Base-by-base conservation (phyloP, 2,329 filamentous ascomycete genomes). In the Venturia nashicola region DNA sequence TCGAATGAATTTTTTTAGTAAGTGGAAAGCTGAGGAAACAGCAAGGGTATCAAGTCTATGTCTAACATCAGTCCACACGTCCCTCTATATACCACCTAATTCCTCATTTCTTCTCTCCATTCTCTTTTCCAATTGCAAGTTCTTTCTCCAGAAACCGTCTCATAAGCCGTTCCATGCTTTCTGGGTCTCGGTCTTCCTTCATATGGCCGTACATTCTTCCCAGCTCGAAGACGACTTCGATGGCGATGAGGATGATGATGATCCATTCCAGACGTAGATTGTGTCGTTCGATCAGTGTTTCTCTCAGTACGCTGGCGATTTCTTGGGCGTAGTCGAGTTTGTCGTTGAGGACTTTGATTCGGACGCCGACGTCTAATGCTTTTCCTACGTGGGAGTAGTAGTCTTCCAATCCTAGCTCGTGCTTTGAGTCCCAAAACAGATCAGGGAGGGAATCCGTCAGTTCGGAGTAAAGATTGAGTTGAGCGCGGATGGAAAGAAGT, bases 241-340 rank as follows among this genome's bases (percentile, higher is more conserved):
- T 88, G 1, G 90, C 86, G 72, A 99, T 99, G 63, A 99, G 82
- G 2, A 90, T 80, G 70, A 99, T 97, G 73, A 99, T 97, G 70
- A 95, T 95, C 88, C 90, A 93, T 77, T 97, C 94, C 12, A 99
- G 80, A 64, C 90, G 82, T 39, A 92, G 85, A 18, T 90, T 89
- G 72, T 97, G 91, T 73, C 90, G 91, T 79, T 97, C 92, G 72
- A 89, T 95, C 64, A 95, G 81, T 72, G 92, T 86, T 74, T 97
- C 91, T 65, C 94, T 82, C 66, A 97, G 77, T 18, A 97, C 92
- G 62, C 82, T 90, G 7, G 94, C 91, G 73, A 97, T 97, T 74
- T 97, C 93, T 71, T 94, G 90, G 0, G 93, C 94, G 73, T 99
- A 97, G 71, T 96, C 93, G 84, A 99, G 95, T 78, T 96, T 96